phyloP scores from a whole-genome alignment of 306 rosid genomes.

The Malus fusca region DNA sequence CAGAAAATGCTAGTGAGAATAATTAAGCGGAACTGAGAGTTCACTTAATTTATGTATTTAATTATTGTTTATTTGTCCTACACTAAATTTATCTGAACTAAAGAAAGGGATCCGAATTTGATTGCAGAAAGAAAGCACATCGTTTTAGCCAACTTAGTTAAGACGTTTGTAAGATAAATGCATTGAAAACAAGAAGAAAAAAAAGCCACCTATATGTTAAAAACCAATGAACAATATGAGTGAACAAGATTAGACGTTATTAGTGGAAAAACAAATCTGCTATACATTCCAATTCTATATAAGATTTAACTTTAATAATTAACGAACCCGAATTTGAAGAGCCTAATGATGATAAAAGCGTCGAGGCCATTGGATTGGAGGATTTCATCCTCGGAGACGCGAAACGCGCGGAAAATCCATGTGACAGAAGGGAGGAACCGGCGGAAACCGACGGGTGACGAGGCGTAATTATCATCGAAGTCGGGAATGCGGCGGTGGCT shows the following conservation, averaged over 20 bases:
- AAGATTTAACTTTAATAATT: not conserved
- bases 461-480: constrained; percentile 1
- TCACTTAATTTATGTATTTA: no score
- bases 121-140: no score
- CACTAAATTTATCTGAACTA: not conserved
- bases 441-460: not conserved
- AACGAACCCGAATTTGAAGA: constrained; percentile 75
- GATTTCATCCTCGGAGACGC: constrained; percentile 56
- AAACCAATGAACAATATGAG: no score
- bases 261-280: not conserved
- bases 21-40: no score
- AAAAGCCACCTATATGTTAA: no score
- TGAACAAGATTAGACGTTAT: no score
- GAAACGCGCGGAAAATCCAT: constrained; percentile 58
- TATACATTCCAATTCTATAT: no score
- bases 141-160: no score
- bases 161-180: no score
- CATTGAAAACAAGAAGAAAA: no score
- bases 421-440: constrained; percentile 61
- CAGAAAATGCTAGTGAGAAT: no score
- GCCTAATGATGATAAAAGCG: constrained; percentile 66
- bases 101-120: not conserved
- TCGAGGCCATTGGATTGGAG: constrained; percentile 60
- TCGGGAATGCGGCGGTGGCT: constrained; percentile 1
- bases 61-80: no score